These are phyloP conservation scores for Mucor racemosus DNA, from an alignment of 371 early-diverging fungal genomes.

Conservation along the genomic window DNA sequence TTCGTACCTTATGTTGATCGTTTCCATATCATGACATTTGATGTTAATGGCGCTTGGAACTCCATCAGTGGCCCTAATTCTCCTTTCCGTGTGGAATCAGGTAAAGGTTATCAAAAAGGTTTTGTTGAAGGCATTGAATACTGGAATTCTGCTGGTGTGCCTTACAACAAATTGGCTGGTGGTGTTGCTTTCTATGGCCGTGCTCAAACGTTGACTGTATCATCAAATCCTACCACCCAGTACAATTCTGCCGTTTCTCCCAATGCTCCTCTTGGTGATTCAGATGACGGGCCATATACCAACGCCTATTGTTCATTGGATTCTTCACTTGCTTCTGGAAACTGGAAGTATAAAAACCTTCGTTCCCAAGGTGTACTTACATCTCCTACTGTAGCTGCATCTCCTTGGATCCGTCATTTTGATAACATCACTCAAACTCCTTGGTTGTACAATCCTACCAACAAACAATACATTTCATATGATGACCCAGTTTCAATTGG, in stretches of 20 bases:
- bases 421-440: constrained; percentile 61
- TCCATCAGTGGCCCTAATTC: constrained; percentile 63
- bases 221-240: constrained; percentile 9
- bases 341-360: constrained; percentile 67
- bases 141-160: constrained; percentile 62
- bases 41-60: constrained; percentile 57
- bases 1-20: constrained; percentile 67
- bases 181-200: constrained; percentile 65
- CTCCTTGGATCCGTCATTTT: constrained; percentile 65
- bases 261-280: constrained; percentile 48
- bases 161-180: constrained; percentile 57
- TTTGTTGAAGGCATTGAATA: constrained; percentile 53
- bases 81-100: constrained; percentile 55
- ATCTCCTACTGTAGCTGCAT: constrained; percentile 44
- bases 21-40: constrained; percentile 61
- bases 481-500: constrained; percentile 62
- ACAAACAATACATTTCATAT: constrained; percentile 61
- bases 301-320: constrained; percentile 46
- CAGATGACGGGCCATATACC: constrained; percentile 55
- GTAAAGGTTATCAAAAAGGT: constrained; percentile 42
- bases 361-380: constrained; percentile 62
- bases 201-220: constrained; percentile 28
- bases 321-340: constrained; percentile 51
- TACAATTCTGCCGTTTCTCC: constrained; percentile 22
- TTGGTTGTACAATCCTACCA: constrained; percentile 62